Evolutionary conservation across 1,284 basidiomycete genomes (phyloP), one percentile per base, ranked within the genome.

Genomic region (Sanguinoderma infundibulare): DNA sequence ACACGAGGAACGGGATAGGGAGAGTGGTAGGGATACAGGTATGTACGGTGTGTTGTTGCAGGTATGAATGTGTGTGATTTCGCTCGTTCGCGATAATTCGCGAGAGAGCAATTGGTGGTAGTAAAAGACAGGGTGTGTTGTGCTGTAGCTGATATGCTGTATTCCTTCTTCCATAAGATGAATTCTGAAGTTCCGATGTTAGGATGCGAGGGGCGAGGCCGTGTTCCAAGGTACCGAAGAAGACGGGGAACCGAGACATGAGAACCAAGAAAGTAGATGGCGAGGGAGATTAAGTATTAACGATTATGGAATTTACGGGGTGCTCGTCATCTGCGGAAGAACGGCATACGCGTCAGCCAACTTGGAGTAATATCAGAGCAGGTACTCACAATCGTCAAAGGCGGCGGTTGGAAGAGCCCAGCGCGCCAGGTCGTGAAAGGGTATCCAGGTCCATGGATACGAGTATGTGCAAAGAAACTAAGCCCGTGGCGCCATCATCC

Each of bases 271-370:
- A 28, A 42, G 30, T n/a, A 36, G 24, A 40, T 1, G 42, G 20
- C 46, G 49, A 39, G 34, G 9, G 26, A 53, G 57, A 62, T 60
- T 62, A 58, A 42, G 53, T 49, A 62, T 62, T 64, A 66, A 50
- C 57, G 53, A 64, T 66, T 66, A 66, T 55, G 65, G 57, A 63
- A 35, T 51, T 55, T 64, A 64, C 52, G 32, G 59, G 60, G 38
- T 30, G 52, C 56, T 57, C 55, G 55, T 62, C 60, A 63, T 62
- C 65, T 66, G 55, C 6, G 34, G 15, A 24, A 30, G 30, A 47
- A 42, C 42, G 42, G 24, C 42, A 28, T 26, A 24, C 24, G 7
- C 6, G 28, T 42, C 30, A 55, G 30, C 35, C 46, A 26, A 9
- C 46, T 12, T n/a, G n/a, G 2, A 5, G 4, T 14, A 22, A 1